Base-by-base conservation (phyloP, 441 rosid species). In the Oxalis stricta region DNA sequence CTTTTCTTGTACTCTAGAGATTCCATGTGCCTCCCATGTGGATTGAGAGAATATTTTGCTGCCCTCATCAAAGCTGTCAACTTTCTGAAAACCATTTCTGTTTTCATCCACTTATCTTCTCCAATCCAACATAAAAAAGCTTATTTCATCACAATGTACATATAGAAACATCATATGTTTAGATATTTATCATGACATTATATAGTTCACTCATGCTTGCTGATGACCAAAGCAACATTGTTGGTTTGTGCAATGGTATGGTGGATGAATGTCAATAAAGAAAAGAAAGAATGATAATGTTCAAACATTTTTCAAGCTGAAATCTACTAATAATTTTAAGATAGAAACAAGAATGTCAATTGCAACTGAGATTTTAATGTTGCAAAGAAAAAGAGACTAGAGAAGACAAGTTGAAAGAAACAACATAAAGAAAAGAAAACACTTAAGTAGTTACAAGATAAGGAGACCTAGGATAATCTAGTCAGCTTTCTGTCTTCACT, bases 321-420 rank as follows among this genome's bases (percentile, higher is more conserved):
- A n/a, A n/a, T n/a, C n/a, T n/a, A n/a, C n/a, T n/a, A n/a, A n/a
- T n/a, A n/a, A n/a, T 44, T 23, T 8, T 10, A 1, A 32, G 2
- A 49, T 18, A 9, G 24, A 45, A 48, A 33, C 36, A 33, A 26
- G 17, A 18, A 2, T 39, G 44, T 23, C 51, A 51, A 38, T 39
- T 41, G 44, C 59, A 55, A 56, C 54, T 40, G 53, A 35, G 37
- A 59, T 55, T 18, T 26, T 43, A 48, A 46, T 42, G 18, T 37
- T 48, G 39, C 50, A 52, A 50, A 23, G 32, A 22, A 26, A 35
- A 23, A 14, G n/a, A 10, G 5, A 43, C 21, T 52, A 43, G 16
- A 3, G 23, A 34, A n/a, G n/a, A n/a, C n/a, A n/a, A n/a, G n/a
- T n/a, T 12, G 32, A 21, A 50, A 32, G 36, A 44, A 24, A 50